Evolutionary conservation across 2,329 filamentous ascomycete species (phyloP), one percentile per base, ranked within the genome.

Genomic region (Cladosporium sphaerospermum): DNA sequence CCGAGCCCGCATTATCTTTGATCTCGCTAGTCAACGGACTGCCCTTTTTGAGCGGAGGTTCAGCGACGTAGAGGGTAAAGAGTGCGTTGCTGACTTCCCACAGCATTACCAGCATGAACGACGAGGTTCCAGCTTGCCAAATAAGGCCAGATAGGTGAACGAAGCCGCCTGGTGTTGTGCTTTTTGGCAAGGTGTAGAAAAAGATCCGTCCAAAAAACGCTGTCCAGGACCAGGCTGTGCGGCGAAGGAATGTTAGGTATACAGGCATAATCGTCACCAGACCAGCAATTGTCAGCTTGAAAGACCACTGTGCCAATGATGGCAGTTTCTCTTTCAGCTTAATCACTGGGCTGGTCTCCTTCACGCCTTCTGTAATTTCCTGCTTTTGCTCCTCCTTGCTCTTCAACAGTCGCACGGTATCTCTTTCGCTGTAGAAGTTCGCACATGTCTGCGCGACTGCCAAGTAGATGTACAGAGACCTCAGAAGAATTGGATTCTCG

Each of bases 401-500:
- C 40, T 52, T 47, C 14, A 78, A 58, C 79, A 78, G 60, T 3
- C 74, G 63, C 47, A 95, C 75, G 37, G 78, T 79, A 67, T 96
- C 90, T 57, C 84, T 82, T 65, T 96, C 90, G 48, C 73, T 75
- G 65, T 79, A 82, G 13, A 95, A 74, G 66, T 96, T 91, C 32
- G 79, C 64, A 9, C 78, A 63, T 1, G 86, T 82, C 68, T 95
- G 88, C n/a, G 78, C 71, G 9, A 87, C 54, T 3, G 87, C 88
- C 41, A 93, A 77, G 1, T 84, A 69, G 3, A 84, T 65, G 59
- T 93, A 81, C 63, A 87, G 83, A 55, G 79, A 81, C 33, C 88
- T 83, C 47, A 96, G 75, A 66, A 90, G 93, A 23, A 97, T 79
- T 1, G 89, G 85, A 59, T 87, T 82, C 74, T 97, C 92, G 67